These are phyloP conservation scores for Hyaloraphidium curvatum DNA, from an alignment of 192 early-diverging fungal genomes.

Conservation along the genomic window DNA sequence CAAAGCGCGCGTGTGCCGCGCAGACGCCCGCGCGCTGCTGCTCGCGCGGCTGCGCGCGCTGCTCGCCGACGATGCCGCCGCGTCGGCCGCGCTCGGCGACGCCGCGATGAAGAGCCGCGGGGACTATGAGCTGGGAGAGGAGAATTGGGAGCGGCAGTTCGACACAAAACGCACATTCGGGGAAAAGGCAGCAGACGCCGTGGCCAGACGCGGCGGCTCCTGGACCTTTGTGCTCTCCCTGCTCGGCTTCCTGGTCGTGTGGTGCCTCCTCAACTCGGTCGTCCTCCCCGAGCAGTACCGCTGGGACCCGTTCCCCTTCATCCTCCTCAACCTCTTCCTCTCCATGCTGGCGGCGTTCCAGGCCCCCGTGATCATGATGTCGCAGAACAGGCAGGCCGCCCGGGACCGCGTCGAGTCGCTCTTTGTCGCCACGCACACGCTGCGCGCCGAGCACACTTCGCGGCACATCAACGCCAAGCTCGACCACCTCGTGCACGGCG, in stretches of 20 bases:
- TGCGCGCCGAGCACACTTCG: slow-evolving; percentile 20
- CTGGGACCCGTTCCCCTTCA: slow-evolving; percentile 25
- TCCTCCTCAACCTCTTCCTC: slow-evolving; percentile 23
- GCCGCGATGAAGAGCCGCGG: slow-evolving; percentile 20
- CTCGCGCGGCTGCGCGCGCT: slow-evolving; percentile 16
- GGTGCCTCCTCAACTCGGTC: slow-evolving; percentile 12
- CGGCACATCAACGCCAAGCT: slow-evolving; percentile 25
- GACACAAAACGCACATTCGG: slow-evolving; percentile 15
- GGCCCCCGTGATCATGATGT: slow-evolving; percentile 31
- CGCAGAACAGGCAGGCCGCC: slow-evolving; percentile 21
- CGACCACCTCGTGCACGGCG: slow-evolving; percentile 21
- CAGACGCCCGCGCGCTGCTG: no score
- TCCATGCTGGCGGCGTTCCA: slow-evolving; percentile 20
- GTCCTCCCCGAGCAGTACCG: background rate
- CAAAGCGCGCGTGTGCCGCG: no score
- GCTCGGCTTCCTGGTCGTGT: slow-evolving; percentile 11
- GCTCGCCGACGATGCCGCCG: slow-evolving; percentile 13
- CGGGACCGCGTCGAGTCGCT: slow-evolving; percentile 16
- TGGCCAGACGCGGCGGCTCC: slow-evolving; percentile 17
- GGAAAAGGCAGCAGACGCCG: slow-evolving; percentile 15
- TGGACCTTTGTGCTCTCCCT: slow-evolving; percentile 17
- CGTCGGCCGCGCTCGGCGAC: slow-evolving; percentile 13
- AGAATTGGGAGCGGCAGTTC: slow-evolving; percentile 22
- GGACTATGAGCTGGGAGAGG: slow-evolving; percentile 19
- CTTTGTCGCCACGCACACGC: slow-evolving; percentile 15